These are phyloP conservation scores for Xylariaceae sp. DNA, from an alignment of 2,329 filamentous ascomycete species.

Conservation along the genomic window DNA sequence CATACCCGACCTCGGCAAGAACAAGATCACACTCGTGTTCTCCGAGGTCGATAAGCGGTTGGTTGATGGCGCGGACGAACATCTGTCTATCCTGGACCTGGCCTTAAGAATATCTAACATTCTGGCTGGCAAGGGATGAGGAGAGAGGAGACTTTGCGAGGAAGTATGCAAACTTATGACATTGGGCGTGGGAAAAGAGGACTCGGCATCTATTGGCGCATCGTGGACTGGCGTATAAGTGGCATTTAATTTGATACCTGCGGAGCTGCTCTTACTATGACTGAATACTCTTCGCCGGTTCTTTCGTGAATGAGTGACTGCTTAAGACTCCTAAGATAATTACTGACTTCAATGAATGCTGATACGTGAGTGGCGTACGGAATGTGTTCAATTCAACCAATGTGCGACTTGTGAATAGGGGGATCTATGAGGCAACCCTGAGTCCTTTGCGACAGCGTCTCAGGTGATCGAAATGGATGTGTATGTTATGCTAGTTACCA, in stretches of 20 bases:
- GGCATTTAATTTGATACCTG: not conserved
- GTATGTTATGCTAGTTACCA: too few species aligned
- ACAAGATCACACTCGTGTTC: conserved; percentile 81
- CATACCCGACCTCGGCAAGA: conserved; percentile 80
- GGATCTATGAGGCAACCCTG: too few species aligned
- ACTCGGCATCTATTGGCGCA: conserved; percentile 2
- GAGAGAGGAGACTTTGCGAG: not conserved
- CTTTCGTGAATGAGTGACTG: not conserved
- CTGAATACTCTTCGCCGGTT: not conserved
- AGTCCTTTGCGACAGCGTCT: too few species aligned
- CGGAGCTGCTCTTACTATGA: not conserved
- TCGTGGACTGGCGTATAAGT: not conserved
- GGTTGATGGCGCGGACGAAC: conserved; percentile 92
- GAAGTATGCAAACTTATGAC: not conserved
- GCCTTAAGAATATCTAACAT: conserved; percentile 74
- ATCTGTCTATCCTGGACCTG: conserved; percentile 83
- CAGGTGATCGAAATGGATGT: too few species aligned
- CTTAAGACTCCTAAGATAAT: not conserved
- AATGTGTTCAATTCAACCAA: too few species aligned
- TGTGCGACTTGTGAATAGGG: too few species aligned
- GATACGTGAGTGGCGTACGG: too few species aligned
- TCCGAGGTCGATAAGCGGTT: conserved; percentile 92
- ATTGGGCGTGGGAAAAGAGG: conserved; percentile 1
- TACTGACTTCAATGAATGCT: too few species aligned
- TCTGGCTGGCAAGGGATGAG: conserved; percentile 44